Evolutionary conservation across 148 eudicot species (phyloP).

Genomic region (Agrostemma githago): DNA sequence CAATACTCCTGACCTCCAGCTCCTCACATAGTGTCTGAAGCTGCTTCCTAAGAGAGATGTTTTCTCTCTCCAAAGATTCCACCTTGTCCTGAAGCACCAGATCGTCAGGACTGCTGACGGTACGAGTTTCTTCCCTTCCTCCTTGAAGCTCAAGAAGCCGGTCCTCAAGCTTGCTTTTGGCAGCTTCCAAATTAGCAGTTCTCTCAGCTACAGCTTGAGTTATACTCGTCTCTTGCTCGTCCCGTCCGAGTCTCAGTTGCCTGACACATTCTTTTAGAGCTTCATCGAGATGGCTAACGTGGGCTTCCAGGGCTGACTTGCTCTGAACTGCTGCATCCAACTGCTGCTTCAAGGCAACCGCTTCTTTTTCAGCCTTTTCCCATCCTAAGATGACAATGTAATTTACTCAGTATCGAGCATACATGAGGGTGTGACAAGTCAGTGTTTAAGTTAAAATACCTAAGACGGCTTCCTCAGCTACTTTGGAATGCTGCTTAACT

Average conservation of each 20-base stretch:
- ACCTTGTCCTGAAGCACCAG: slow-evolving; percentile 34
- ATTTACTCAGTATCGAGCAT: not conserved
- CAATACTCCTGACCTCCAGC: slow-evolving; percentile 54
- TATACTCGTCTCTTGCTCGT: slow-evolving; percentile 61
- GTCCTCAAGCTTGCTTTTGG: slow-evolving; percentile 42
- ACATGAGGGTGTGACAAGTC: not conserved
- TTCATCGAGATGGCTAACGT: slow-evolving; percentile 69
- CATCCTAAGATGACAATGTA: slow-evolving; percentile 46
- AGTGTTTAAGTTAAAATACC: slow-evolving; percentile 33
- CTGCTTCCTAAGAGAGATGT: slow-evolving; percentile 38
- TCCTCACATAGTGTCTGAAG: slow-evolving; percentile 51
- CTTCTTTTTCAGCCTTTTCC: slow-evolving; percentile 91
- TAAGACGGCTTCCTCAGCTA: slow-evolving; percentile 96
- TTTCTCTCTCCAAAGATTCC: slow-evolving; percentile 53
- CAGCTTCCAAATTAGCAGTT: slow-evolving; percentile 41
- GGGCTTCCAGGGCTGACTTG: slow-evolving; percentile 56
- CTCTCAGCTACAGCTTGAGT: slow-evolving; percentile 45
- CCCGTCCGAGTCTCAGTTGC: slow-evolving; percentile 71
- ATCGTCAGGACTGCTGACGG: slow-evolving; percentile 28
- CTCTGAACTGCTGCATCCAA: slow-evolving; percentile 54
- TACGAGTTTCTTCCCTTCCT: slow-evolving; percentile 27
- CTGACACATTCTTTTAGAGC: slow-evolving; percentile 93
- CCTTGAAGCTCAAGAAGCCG: slow-evolving; percentile 38
- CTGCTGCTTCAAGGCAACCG: slow-evolving; percentile 47
- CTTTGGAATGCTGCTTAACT: slow-evolving; percentile 84